Percentiles rank a stretch among this genome's conserved stretches.
These are phyloP conservation scores for Globisporangium lucens DNA, from an alignment of 352 stramenopile species.

Conservation along the genomic window DNA sequence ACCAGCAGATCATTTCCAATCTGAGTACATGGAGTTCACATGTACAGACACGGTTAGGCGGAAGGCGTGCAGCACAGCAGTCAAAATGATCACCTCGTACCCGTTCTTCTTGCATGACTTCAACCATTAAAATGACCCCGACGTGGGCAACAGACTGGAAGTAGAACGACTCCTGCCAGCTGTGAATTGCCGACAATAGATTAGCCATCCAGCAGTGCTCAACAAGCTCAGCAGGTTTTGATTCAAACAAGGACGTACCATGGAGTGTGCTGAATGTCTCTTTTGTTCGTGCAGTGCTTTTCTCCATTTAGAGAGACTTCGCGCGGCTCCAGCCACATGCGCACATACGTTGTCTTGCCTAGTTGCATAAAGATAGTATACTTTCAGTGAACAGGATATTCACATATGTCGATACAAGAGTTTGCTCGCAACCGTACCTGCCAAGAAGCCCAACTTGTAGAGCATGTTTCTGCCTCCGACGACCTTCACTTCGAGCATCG, in stretches of 20 bases:
- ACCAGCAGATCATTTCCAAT: conserved; percentile 44
- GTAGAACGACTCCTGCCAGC: conserved; percentile 43
- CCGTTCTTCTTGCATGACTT: conserved; percentile 63
- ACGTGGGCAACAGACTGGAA: conserved; percentile 47
- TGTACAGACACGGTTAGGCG: neutral
- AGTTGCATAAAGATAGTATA: neutral
- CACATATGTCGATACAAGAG: neutral
- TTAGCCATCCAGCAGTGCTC: neutral
- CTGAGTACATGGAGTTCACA: conserved; percentile 10
- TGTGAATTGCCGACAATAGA: neutral
- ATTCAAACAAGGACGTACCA: conserved; percentile 16
- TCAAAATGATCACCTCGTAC: conserved; percentile 8
- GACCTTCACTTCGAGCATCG: conserved; percentile 44
- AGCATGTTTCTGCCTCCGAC: conserved; percentile 37
- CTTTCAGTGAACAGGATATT: neutral
- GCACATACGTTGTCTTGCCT: conserved; percentile 50
- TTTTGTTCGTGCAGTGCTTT: conserved; percentile 39
- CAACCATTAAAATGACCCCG: conserved; percentile 35
- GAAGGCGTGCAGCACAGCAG: neutral
- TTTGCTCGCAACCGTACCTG: conserved; percentile 13
- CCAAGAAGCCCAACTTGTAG: conserved; percentile 48
- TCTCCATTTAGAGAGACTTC: conserved; percentile 18
- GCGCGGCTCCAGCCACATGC: conserved; percentile 36
- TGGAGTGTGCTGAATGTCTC: conserved; percentile 22
- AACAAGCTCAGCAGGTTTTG: neutral